These are phyloP conservation scores for Williopsis jadinii DNA, from an alignment of 1,139 yeast genomes.

Conservation along the genomic window DNA sequence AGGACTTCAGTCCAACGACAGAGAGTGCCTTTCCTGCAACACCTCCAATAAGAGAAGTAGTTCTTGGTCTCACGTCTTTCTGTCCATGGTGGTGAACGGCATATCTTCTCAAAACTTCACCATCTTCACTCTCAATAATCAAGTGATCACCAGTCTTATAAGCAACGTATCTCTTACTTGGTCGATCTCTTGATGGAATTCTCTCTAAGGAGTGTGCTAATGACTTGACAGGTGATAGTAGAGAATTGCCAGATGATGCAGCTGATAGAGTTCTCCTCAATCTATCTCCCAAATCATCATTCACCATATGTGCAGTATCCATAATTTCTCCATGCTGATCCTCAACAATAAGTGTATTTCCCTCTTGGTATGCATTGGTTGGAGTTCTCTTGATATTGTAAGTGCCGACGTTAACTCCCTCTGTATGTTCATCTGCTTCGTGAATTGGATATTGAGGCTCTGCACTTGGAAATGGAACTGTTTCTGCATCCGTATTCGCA, in stretches of 20 bases:
- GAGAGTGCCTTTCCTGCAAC: conserved; percentile 39
- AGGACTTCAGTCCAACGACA: conserved; percentile 39
- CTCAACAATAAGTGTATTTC: conserved; percentile 62
- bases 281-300: conserved; percentile 2
- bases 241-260: conserved; percentile 16
- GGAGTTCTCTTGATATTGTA: conserved; percentile 18
- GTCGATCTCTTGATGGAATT: conserved; percentile 5
- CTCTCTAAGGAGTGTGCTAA: conserved; percentile 4
- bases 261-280: conserved; percentile 13
- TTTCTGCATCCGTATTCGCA: conserved; percentile 13
- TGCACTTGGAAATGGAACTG: conserved; percentile 11
- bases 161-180: conserved; percentile 36
- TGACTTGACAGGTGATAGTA: conserved; percentile 17
- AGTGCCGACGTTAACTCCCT: too few relatives aligned
- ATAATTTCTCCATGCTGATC: conserved; percentile 78
- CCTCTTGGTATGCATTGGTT: conserved; percentile 64
- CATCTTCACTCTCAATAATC: conserved; percentile 84
- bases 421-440: conserved; percentile 3
- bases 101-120: conserved; percentile 83
- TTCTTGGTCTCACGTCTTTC: conserved; percentile 4
- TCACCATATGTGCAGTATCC: conserved; percentile 30
- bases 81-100: conserved; percentile 50
- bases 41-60: conserved; percentile 17
- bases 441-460: background rate
- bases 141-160: conserved; percentile 64